Conservation (phyloP, 345 rosid genomes). For the Eutrema japonicum region DNA sequence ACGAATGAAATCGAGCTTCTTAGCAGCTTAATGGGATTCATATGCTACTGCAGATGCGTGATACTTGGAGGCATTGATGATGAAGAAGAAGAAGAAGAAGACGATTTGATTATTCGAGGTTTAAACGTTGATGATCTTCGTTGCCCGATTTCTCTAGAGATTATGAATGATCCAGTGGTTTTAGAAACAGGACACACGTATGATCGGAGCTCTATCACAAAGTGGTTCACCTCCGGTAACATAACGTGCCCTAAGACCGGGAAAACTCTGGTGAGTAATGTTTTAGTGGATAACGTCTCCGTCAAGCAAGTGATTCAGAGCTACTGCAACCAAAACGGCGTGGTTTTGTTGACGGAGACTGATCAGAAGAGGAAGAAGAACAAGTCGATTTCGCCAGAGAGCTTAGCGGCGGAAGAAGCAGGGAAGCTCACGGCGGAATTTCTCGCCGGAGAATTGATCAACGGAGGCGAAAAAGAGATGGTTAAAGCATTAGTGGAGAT, state of each 20-base stretch:
- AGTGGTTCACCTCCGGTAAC: conserved; percentile 72
- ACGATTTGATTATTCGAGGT: conserved; percentile 27
- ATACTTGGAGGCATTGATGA: conserved; percentile 50
- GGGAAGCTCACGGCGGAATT: conserved; percentile 52
- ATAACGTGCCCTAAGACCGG: conserved; percentile 74
- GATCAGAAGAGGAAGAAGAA: conserved; percentile 36
- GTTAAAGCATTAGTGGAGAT: conserved; percentile 66
- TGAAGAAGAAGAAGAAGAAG: conserved; percentile 27
- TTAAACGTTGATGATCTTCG: conserved; percentile 65
- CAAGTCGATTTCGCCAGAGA: conserved; percentile 45
- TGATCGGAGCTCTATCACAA: conserved; percentile 66
- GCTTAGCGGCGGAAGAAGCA: conserved; percentile 65
- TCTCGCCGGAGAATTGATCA: conserved; percentile 52
- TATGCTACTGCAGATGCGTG: conserved; percentile 66
- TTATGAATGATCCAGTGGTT: conserved; percentile 73
- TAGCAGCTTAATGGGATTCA: conserved; percentile 63
- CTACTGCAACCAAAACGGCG: conserved; percentile 54
- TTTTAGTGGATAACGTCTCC: conserved; percentile 53
- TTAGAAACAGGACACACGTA: conserved; percentile 72
- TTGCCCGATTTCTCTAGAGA: conserved; percentile 76
- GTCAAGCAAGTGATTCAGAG: conserved; percentile 56
- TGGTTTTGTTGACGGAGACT: conserved; percentile 2
- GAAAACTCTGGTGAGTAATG: conserved; percentile 49
- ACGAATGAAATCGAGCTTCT: conserved; percentile 41
- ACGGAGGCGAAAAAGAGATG: conserved; percentile 49